A percentile compares a stretch with the other conserved stretches of the same genome.
Evolutionary conservation across 176 grass and related monocot species (phyloP).

Genomic region (Carex myosuroides): DNA sequence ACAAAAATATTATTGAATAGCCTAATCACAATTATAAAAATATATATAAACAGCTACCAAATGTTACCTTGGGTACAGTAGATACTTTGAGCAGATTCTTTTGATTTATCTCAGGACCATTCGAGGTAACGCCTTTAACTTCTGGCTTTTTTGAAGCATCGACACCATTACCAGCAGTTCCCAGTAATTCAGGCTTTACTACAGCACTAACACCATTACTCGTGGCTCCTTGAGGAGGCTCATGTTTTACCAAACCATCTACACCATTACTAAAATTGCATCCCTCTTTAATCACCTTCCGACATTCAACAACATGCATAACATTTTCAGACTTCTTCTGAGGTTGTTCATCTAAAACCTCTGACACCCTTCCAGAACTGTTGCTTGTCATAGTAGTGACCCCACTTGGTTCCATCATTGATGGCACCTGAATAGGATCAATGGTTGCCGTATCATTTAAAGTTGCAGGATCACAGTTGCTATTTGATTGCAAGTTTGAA

Average conservation of each 20-base stretch:
- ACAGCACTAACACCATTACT: neutral
- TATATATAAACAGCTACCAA: neutral
- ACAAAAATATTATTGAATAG: neutral
- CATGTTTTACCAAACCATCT: neutral
- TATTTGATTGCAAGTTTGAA: slow-evolving; percentile 2
- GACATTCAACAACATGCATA: neutral
- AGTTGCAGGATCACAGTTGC: slow-evolving; percentile 6
- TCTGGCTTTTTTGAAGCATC: neutral
- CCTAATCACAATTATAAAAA: neutral
- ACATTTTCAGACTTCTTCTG: slow-evolving; percentile 19
- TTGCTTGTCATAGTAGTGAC: neutral
- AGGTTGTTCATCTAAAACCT: slow-evolving; percentile 15
- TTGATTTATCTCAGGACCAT: neutral
- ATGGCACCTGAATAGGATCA: neutral
- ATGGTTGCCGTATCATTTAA: slow-evolving; percentile 4
- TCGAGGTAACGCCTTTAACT: neutral
- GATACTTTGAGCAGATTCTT: neutral
- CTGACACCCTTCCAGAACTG: slow-evolving; percentile 4
- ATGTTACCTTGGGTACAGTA: slow-evolving; percentile 9
- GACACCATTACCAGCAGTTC: neutral
- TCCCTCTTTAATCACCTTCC: neutral
- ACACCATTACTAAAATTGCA: neutral
- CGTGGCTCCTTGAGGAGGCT: neutral
- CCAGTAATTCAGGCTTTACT: neutral
- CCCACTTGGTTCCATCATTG: neutral